Conservation (phyloP, 306 rosid species). For the Cicer chorassanicum region DNA sequence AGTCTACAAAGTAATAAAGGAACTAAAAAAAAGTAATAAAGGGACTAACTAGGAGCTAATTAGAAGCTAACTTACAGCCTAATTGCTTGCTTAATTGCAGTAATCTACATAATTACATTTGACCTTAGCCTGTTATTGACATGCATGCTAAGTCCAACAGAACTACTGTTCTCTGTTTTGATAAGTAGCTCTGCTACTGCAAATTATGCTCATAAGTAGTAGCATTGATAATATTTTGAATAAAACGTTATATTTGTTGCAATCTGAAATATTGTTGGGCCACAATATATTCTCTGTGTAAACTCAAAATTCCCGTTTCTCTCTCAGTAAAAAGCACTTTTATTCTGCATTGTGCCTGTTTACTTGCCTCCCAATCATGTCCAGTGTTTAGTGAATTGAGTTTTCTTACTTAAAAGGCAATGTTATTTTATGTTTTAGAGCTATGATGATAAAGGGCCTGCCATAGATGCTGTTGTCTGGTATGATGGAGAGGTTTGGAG, state of each 20-base stretch:
- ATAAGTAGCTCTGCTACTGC: slow-evolving; percentile 15
- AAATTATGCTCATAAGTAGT: slow-evolving; percentile 5
- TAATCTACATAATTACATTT: neutral
- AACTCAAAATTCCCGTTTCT: slow-evolving; percentile 7
- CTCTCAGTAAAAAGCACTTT: neutral
- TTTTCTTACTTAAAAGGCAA: slow-evolving; percentile 43
- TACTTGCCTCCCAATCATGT: slow-evolving; percentile 27
- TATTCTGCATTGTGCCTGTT: slow-evolving; percentile 28
- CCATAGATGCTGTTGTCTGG: slow-evolving; percentile 96
- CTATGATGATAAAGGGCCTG: slow-evolving; percentile 91
- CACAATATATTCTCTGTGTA: neutral
- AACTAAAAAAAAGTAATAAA: slow-evolving; percentile 19
- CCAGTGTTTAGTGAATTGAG: neutral
- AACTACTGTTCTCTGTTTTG: neutral
- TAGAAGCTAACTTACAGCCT: slow-evolving; percentile 12
- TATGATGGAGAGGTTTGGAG: slow-evolving; percentile 96
- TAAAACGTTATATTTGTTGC: slow-evolving; percentile 4
- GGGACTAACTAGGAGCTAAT: slow-evolving; percentile 15
- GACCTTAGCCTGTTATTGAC: slow-evolving; percentile 6
- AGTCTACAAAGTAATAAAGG: slow-evolving; percentile 26
- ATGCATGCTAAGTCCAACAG: neutral
- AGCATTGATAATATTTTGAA: neutral
- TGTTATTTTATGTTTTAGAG: slow-evolving; percentile 57
- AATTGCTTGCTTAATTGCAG: neutral
- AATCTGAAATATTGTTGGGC: neutral